phyloP scores from a whole-genome alignment of 202 grass and related monocot genomes.

The Carex arenaria region DNA sequence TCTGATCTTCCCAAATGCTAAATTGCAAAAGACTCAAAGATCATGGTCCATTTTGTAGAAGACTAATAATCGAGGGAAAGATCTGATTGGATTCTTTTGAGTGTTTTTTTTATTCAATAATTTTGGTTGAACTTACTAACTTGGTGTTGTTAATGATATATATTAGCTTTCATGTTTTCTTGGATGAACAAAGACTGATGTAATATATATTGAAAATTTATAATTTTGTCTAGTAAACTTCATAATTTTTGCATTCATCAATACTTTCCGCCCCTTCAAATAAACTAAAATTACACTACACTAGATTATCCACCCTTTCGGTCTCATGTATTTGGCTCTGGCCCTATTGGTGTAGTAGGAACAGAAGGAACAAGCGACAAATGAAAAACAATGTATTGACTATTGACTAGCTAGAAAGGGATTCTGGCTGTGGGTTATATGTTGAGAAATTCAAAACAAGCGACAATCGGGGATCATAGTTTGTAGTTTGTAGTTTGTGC shows the following conservation, averaged over 20 bases:
- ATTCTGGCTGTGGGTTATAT: no score
- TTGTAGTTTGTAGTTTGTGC: no score
- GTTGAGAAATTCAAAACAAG: no score
- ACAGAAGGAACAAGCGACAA: no score
- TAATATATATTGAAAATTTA: not conserved
- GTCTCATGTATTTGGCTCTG: no score
- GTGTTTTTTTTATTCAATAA: not conserved
- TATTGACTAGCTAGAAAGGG: no score
- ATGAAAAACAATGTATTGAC: no score
- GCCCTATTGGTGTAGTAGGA: no score
- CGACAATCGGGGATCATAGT: no score
- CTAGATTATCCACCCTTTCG: no score
- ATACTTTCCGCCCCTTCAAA: no score
- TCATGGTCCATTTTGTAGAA: not conserved
- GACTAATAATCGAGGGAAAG: not conserved
- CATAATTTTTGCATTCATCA: not conserved
- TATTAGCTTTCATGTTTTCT: not conserved
- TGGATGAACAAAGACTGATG: constrained; percentile 27
- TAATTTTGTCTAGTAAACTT: not conserved
- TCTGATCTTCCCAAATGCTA: constrained; percentile 64
- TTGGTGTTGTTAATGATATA: not conserved
- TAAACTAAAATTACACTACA: no score
- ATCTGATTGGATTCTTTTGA: not conserved
- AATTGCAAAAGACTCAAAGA: not conserved
- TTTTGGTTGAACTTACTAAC: not conserved